Evolutionary conservation across 768 basidiomycete genomes (phyloP).

Genomic region (Mycena metata): DNA sequence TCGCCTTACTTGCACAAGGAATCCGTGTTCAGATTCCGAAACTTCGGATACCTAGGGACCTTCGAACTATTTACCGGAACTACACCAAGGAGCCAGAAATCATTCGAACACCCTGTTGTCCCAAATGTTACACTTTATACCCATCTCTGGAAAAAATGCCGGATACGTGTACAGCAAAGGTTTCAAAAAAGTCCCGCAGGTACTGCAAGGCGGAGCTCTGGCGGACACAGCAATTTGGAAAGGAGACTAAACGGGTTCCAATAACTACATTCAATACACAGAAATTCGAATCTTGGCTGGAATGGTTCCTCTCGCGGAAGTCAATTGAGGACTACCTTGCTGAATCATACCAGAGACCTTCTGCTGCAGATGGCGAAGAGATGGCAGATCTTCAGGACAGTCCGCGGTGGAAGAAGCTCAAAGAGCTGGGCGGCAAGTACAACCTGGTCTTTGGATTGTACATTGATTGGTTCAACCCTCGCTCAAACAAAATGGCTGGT

Average conservation of each 20-base stretch:
- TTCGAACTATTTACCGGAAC: conserved; percentile 23
- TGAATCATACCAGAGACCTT: conserved; percentile 10
- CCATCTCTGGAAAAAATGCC: conserved; percentile 23
- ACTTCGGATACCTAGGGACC: conserved; percentile 27
- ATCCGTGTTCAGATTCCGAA: conserved; percentile 21
- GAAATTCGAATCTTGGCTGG: conserved; percentile 27
- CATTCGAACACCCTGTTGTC: conserved; percentile 29
- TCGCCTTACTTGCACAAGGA: conserved; percentile 19
- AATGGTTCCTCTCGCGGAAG: conserved; percentile 28
- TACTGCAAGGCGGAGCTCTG: conserved; percentile 26
- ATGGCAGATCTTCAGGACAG: conserved; percentile 32
- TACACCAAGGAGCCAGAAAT: conserved; percentile 23
- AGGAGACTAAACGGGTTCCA: conserved; percentile 21
- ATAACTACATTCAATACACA: conserved; percentile 31
- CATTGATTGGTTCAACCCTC: conserved; percentile 46
- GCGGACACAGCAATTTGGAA: conserved; percentile 30
- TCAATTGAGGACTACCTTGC: conserved; percentile 25
- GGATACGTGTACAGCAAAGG: conserved; percentile 26
- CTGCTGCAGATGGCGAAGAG: conserved; percentile 20
- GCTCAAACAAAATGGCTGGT: conserved; percentile 41
- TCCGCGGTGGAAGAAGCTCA: conserved; percentile 29
- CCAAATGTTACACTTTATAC: conserved; percentile 31
- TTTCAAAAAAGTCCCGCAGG: conserved; percentile 22
- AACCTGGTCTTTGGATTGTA: conserved; percentile 41
- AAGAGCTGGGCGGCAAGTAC: conserved; percentile 20